phyloP scores from a whole-genome alignment of 1,284 basidiomycete genomes.

The Malassezia japonica region DNA sequence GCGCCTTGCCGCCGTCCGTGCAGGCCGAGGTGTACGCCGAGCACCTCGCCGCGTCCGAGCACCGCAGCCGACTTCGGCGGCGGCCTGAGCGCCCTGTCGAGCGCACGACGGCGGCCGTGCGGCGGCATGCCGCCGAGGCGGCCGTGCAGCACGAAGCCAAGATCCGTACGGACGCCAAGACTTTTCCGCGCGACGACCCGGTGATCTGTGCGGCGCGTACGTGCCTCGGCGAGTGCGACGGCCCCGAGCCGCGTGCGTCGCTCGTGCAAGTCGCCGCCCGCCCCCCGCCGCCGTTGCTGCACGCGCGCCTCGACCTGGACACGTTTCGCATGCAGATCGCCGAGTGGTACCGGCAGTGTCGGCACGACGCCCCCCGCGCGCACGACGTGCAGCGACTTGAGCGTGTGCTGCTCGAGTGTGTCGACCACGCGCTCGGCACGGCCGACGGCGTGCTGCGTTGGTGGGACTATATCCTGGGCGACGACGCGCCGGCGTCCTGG shows the following conservation, averaged over 20 bases:
- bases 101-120: slow-evolving; percentile 19
- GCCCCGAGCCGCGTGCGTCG: slow-evolving; percentile 10
- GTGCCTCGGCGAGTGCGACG: neutral
- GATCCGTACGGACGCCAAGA: slow-evolving; percentile 8
- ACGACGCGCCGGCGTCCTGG: neutral
- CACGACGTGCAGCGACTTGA: slow-evolving; percentile 27
- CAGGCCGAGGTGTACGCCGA: slow-evolving; percentile 27
- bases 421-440: neutral
- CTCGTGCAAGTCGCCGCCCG: slow-evolving; percentile 10
- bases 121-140: slow-evolving; percentile 21
- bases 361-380: slow-evolving; percentile 17
- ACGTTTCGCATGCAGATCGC: slow-evolving; percentile 15
- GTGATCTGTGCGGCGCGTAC: slow-evolving; percentile 6
- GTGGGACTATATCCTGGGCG: neutral
- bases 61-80: slow-evolving; percentile 17
- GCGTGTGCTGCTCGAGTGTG: slow-evolving; percentile 8
- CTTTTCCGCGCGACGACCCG: slow-evolving; percentile 12
- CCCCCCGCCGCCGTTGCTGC: neutral
- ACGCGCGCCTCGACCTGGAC: neutral
- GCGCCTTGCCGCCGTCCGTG: slow-evolving; percentile 25
- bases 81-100: slow-evolving; percentile 14
- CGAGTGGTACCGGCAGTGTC: slow-evolving; percentile 24
- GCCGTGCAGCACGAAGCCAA: slow-evolving; percentile 16
- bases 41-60: slow-evolving; percentile 18
- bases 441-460: slow-evolving; percentile 1